Evolutionary conservation across 441 rosid genomes (phyloP), one percentile per base, ranked within the genome.

Genomic region (Kokia cookei): DNA sequence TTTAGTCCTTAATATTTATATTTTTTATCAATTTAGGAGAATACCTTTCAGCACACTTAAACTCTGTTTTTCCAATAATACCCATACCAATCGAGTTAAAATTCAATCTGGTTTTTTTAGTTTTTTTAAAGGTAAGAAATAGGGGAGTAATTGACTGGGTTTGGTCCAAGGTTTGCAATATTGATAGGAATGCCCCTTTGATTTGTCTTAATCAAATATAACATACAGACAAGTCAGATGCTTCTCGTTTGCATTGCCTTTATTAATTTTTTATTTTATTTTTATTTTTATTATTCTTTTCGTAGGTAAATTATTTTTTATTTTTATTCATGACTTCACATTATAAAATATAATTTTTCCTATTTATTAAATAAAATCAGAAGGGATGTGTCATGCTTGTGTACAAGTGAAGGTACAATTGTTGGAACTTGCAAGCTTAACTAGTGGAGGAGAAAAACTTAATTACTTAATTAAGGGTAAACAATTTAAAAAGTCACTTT

Each of bases 241-340:
- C 70, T 65, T 65, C 55, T 65, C 70, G 55, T 65, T 45, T 65
- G 70, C 54, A 24, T 24, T 45, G 54, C 55, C 37, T 24, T 45
- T 19, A 1, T 14, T 14, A 3, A n/a, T 62, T 17, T 40, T n/a
- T n/a, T n/a, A n/a, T n/a, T n/a, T n/a, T 37, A 5, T 35, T 35
- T 57, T 53, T 17, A 5, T n/a, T 61, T 5, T 60, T 13, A 15
- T 2, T 27, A 2, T 6, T 59, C 2, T 37, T 63, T 22, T 13
- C 17, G 19, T 48, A 48, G 58, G 58, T 53, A 14, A 13, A 50
- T 50, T 50, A 13, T 15, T 50, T 50, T 50, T 50, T 50, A n/a
- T 5, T 11, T 58, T 12, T 4, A 8, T 35, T 29, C 32, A 15
- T 15, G 45, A 2, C 27, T 40, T 63, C 5, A 9, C 8, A 32